These are phyloP conservation scores for Pythium apleroticum DNA, from an alignment of 352 stramenopile genomes.

Conservation along the genomic window DNA sequence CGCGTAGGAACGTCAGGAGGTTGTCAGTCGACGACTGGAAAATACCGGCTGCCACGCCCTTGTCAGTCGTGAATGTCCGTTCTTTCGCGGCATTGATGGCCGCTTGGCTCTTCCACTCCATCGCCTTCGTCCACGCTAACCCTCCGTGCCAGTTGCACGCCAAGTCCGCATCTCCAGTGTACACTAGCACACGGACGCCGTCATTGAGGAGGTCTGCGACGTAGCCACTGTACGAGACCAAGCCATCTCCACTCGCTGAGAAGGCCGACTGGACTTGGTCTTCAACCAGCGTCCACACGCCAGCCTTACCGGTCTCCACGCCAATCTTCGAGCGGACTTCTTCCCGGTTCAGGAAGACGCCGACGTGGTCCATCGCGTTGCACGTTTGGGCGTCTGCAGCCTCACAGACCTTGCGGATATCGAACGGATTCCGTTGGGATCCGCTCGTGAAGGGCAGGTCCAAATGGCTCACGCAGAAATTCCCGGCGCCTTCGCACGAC, in stretches of 20 bases:
- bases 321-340: not conserved
- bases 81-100: slow-evolving; percentile 58
- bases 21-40: slow-evolving; percentile 32
- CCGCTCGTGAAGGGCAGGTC: not conserved
- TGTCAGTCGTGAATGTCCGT: slow-evolving; percentile 10
- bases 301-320: not conserved
- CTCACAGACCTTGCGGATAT: not conserved
- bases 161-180: slow-evolving; percentile 93
- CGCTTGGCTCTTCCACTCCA: slow-evolving; percentile 83
- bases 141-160: slow-evolving; percentile 95
- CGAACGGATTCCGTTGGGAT: not conserved
- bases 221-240: slow-evolving; percentile 71
- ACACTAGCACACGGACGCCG: slow-evolving; percentile 79
- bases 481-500: not conserved
- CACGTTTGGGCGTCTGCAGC: not conserved
- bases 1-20: slow-evolving; percentile 39
- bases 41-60: slow-evolving; percentile 20
- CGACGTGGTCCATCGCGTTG: not conserved
- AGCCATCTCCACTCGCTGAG: slow-evolving; percentile 88
- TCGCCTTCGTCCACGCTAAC: slow-evolving; percentile 81
- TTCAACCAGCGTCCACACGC: not conserved
- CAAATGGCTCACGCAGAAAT: not conserved
- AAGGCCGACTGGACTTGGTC: slow-evolving; percentile 11
- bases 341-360: not conserved
- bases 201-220: slow-evolving; percentile 71